Conservation (phyloP, 225 moss, liverwort and hornwort species). For the Bryum argenteum region DNA sequence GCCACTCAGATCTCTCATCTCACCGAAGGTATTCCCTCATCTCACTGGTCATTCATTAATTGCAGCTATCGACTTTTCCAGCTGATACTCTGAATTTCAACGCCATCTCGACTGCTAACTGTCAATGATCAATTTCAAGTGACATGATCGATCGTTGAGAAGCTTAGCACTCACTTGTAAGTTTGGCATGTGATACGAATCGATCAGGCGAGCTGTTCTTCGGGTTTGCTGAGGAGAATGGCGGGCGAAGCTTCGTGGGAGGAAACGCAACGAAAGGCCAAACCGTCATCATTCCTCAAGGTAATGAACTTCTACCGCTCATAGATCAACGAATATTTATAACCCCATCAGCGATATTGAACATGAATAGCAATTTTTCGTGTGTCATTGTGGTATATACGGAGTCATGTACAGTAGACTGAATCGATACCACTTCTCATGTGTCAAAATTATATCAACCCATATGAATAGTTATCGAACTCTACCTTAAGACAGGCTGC, state of each 20-base stretch:
- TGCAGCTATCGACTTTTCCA: not conserved
- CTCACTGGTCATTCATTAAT: not conserved
- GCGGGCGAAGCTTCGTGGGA: constrained; percentile 35
- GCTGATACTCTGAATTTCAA: not conserved
- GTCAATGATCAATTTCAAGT: too few species aligned
- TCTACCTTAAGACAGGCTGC: too few species aligned
- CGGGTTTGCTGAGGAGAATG: constrained; percentile 49
- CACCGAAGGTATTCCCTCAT: constrained; percentile 27
- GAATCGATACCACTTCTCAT: too few species aligned
- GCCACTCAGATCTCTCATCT: constrained; percentile 42
- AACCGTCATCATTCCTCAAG: constrained; percentile 51
- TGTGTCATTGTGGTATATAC: too few species aligned
- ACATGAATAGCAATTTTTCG: too few species aligned
- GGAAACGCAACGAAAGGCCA: constrained; percentile 43
- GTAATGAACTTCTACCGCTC: constrained; percentile 4
- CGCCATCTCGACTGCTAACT: too few species aligned
- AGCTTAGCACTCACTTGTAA: not conserved
- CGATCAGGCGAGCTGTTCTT: constrained; percentile 36
- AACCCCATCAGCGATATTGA: too few species aligned
- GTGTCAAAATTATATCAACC: too few species aligned
- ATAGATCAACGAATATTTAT: too few species aligned
- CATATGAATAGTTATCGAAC: too few species aligned
- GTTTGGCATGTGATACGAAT: not conserved
- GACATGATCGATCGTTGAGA: not conserved
- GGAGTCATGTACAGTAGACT: too few species aligned